These are phyloP conservation scores for Calonectria hawksworthii DNA, from an alignment of 2,329 filamentous ascomycete genomes.

Conservation along the genomic window DNA sequence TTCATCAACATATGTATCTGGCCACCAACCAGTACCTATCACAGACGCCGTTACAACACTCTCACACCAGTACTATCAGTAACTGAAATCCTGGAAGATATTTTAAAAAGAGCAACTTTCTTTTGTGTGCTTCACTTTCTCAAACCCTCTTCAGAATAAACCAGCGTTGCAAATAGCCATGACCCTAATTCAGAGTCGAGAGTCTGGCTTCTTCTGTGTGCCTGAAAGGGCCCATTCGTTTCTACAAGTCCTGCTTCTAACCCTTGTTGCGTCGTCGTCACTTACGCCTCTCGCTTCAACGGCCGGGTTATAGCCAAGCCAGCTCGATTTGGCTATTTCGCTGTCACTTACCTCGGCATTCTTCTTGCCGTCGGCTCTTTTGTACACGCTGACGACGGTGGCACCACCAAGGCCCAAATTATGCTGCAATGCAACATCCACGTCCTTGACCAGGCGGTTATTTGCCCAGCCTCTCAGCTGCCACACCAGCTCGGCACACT, in stretches of 20 bases:
- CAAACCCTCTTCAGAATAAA: background rate
- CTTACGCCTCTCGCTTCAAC: background rate
- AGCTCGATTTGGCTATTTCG: background rate
- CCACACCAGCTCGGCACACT: background rate
- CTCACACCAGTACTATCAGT: no score
- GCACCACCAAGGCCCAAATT: background rate
- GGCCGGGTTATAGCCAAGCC: background rate
- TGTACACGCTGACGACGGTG: background rate
- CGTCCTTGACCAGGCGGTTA: background rate
- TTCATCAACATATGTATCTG: no score
- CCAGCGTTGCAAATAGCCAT: background rate
- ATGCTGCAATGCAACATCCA: constrained; percentile 7
- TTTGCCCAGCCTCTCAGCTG: background rate
- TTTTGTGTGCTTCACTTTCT: background rate
- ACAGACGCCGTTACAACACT: no score
- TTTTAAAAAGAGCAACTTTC: no score
- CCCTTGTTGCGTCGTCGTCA: background rate
- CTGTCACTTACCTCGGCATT: background rate
- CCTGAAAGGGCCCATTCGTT: background rate
- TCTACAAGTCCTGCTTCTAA: background rate
- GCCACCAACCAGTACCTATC: no score
- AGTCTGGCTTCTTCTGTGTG: background rate
- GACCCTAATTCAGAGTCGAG: background rate
- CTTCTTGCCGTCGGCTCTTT: background rate
- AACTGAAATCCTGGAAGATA: no score